A percentile compares a stretch with the other conserved stretches of the same genome.
Evolutionary conservation across 2,329 filamentous ascomycete species (phyloP).

Genomic region (Exophiala mesophila): DNA sequence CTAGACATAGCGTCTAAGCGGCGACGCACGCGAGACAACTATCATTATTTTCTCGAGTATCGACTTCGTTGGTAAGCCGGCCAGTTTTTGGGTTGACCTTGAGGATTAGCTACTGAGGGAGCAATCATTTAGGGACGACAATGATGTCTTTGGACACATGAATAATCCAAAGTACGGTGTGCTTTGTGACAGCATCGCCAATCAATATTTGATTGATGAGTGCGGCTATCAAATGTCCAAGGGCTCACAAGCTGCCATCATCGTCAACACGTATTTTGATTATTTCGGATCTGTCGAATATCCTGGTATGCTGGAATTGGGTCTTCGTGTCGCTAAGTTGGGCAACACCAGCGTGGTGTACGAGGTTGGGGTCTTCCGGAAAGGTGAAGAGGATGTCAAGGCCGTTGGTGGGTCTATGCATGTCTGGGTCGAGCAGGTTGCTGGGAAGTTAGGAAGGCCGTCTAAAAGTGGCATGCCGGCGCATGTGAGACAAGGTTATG

Average conservation of each 20-base stretch:
- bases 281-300: slow-evolving; percentile 80
- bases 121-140: slow-evolving; percentile 68
- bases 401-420: slow-evolving; percentile 84
- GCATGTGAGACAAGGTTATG: slow-evolving; percentile 12
- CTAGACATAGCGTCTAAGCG: slow-evolving; percentile 24
- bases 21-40: slow-evolving; percentile 19
- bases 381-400: slow-evolving; percentile 66
- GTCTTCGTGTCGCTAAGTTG: slow-evolving; percentile 74
- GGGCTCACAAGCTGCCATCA: slow-evolving; percentile 71
- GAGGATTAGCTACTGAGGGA: too few relatives aligned
- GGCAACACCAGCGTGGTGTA: slow-evolving; percentile 85
- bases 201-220: slow-evolving; percentile 76
- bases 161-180: slow-evolving; percentile 87
- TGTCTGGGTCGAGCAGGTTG: slow-evolving; percentile 76
- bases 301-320: slow-evolving; percentile 75
- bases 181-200: slow-evolving; percentile 85
- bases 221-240: slow-evolving; percentile 68
- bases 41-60: slow-evolving; percentile 25
- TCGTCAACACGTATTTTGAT: slow-evolving; percentile 79
- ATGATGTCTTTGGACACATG: slow-evolving; percentile 92
- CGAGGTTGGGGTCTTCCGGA: slow-evolving; percentile 80
- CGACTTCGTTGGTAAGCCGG: slow-evolving; percentile 22
- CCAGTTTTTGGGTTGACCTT: background rate
- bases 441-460: slow-evolving; percentile 52
- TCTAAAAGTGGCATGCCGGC: slow-evolving; percentile 58